Base-by-base conservation (phyloP, 257 asterid species). In the Solanum bukasovii region DNA sequence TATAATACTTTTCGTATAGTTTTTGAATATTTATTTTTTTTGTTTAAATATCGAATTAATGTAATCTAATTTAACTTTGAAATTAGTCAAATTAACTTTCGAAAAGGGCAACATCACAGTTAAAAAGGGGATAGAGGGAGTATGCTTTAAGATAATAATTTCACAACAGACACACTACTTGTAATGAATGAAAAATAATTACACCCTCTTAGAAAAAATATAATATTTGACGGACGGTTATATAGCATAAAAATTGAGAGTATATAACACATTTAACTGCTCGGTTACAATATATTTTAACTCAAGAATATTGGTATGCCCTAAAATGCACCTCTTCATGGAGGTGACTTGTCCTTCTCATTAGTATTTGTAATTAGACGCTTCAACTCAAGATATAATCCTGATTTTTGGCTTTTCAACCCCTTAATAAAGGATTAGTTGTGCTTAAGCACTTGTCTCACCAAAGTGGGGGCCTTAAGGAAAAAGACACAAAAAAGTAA, bases 271-370 rank as follows among this genome's bases (percentile, higher is more conserved):
- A 34, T 72, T 72, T 72, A 25, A 4, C 46, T 1, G 8, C 14
- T 72, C 1, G 3, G 1, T 72, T 68, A 68, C 23, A 35, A 72
- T 88, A 71, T 68, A 84, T 42, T 52, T 52, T 61, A 89, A 67
- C 37, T 74, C 91, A 87, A 65, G 89, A 88, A 65, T 14, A 14
- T 49, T 81, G 88, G 88, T 83, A 90, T 85, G 89, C 61, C 90
- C 87, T 87, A 52, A 74, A 77, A 40, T n/a, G 61, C 49, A 33
- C 85, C 71, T 86, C 87, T 82, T 72, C 65, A 40, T 87, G 90
- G 85, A 49, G 90, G 90, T 91, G 85, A 83, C 70, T 88, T 85
- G 92, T 91, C 91, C 52, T 73, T 72, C 70, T 90, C 89, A 72
- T 81, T 88, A 83, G 88, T 90, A 65, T 83, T 68, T 84, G 27